phyloP scores from a whole-genome alignment of 495 filamentous ascomycete species.

The Corynascus novoguineensis region DNA sequence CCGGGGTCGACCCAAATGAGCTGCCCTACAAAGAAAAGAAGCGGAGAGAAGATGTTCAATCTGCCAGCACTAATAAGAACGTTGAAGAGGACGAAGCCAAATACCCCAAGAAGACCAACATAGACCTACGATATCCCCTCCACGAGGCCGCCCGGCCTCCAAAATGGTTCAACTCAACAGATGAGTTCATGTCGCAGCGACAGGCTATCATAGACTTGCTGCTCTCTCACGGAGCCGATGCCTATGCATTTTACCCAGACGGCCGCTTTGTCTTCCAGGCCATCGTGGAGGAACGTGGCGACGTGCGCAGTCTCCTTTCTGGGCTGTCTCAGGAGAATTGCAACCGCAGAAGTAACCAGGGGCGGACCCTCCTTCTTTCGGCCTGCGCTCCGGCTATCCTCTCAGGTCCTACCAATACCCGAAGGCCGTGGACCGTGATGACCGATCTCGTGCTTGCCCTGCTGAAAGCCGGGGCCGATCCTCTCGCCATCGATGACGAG shows the following conservation, averaged over 20 bases:
- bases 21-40: not conserved
- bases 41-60: not conserved
- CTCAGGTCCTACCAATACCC: not conserved
- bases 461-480: slow-evolving; percentile 1
- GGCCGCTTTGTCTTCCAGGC: slow-evolving; percentile 8
- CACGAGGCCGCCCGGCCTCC: slow-evolving; percentile 9
- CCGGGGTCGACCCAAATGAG: slow-evolving; percentile 3
- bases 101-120: too few relatives aligned
- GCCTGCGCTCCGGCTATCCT: not conserved
- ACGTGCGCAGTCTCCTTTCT: not conserved
- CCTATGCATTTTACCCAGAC: not conserved
- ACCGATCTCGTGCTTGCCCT: not conserved
- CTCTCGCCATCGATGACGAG: slow-evolving; percentile 6
- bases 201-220: slow-evolving; percentile 6
- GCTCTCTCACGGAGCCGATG: slow-evolving; percentile 8
- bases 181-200: not conserved
- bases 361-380: slow-evolving; percentile 6
- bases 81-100: too few relatives aligned
- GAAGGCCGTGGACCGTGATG: not conserved
- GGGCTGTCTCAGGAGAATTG: not conserved
- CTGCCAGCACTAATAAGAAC: too few relatives aligned
- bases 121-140: slow-evolving; percentile 5
- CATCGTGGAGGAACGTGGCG: slow-evolving; percentile 10
- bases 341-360: slow-evolving; percentile 2
- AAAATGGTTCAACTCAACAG: not conserved